phyloP scores from a whole-genome alignment of 106 monocot species.

The Dactylorhiza incarnata region DNA sequence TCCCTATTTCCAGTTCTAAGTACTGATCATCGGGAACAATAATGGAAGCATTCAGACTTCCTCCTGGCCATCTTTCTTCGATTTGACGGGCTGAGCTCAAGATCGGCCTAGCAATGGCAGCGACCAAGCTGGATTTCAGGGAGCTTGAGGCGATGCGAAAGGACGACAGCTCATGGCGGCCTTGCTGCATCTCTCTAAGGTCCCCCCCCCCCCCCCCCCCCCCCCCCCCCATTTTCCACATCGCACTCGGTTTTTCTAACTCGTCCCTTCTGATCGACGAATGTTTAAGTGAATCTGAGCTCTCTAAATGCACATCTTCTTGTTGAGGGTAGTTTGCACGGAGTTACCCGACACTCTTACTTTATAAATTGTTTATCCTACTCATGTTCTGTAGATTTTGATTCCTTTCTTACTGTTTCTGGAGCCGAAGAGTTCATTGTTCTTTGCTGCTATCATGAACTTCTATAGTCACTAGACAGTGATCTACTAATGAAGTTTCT shows the following conservation, averaged over 20 bases:
- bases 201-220: neutral
- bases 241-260: neutral
- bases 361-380: neutral
- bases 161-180: constrained; percentile 46
- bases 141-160: constrained; percentile 44
- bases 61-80: neutral
- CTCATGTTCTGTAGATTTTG: neutral
- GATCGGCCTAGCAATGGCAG: constrained; percentile 12
- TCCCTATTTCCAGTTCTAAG: neutral
- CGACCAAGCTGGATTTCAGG: constrained; percentile 13
- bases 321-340: too few species aligned
- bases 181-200: constrained; percentile 39
- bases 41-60: neutral
- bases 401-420: neutral
- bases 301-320: neutral
- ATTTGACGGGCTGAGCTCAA: constrained; percentile 6
- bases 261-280: neutral
- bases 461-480: neutral
- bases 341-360: neutral
- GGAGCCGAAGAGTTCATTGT: neutral
- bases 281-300: neutral
- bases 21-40: neutral
- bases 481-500: neutral
- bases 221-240: neutral
- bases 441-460: neutral